A percentile compares a stretch with the other conserved stretches of the same genome.
Evolutionary conservation across 2,329 filamentous ascomycete species (phyloP).

Genomic region (Sclerotinia subarctica): DNA sequence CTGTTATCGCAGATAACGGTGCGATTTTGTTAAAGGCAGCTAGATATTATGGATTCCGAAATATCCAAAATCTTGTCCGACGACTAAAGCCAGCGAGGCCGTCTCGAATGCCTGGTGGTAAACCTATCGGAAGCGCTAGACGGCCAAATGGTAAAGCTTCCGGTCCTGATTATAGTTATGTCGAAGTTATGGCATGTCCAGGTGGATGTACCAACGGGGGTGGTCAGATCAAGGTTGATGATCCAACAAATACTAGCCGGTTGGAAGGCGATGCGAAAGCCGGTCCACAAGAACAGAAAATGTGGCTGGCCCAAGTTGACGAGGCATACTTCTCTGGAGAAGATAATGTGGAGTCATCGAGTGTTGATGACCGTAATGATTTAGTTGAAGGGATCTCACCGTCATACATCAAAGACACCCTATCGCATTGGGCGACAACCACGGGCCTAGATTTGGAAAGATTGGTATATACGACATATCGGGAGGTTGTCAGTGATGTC

Average conservation of each 20-base stretch:
- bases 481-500: conserved; percentile 91
- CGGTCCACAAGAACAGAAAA: conserved; percentile 76
- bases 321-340: conserved; percentile 86
- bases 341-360: conserved; percentile 43
- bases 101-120: conserved; percentile 77
- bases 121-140: conserved; percentile 54
- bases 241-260: conserved; percentile 59
- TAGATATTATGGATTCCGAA: conserved; percentile 94
- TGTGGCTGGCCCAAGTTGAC: conserved; percentile 78
- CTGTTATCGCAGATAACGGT: conserved; percentile 55
- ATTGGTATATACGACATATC: conserved; percentile 81
- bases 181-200: conserved; percentile 98
- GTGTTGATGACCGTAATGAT: conserved; percentile 38
- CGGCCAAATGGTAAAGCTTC: conserved; percentile 49
- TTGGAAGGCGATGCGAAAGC: conserved; percentile 52
- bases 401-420: conserved; percentile 61
- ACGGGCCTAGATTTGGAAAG: conserved; percentile 69
- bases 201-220: conserved; percentile 98
- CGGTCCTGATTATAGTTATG: conserved; percentile 75
- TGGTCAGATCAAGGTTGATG: conserved; percentile 88
- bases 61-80: conserved; percentile 97
- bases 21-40: conserved; percentile 72
- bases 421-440: conserved; percentile 72
- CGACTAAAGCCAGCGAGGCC: conserved; percentile 76
- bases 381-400: conserved; percentile 64